Evolutionary conservation across 2,329 filamentous ascomycete species (phyloP), one percentile per base, ranked within the genome.

Genomic region (Ascochyta pisi): DNA sequence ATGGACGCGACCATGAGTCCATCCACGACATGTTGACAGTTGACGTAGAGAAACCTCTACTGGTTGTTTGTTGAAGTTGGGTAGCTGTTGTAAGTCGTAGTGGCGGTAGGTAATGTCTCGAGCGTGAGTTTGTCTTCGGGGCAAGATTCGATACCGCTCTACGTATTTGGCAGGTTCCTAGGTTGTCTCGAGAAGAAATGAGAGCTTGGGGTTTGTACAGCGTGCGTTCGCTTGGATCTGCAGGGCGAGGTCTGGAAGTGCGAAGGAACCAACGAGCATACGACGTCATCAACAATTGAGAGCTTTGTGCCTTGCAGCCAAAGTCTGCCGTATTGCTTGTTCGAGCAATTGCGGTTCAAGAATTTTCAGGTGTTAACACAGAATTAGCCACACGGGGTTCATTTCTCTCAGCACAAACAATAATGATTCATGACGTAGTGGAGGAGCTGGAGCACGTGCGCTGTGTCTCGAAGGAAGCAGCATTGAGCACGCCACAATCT

Each of bases 1-100:
- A 70, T 1, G 77, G 77, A 12, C 78, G 74, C 3, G 77, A 78
- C 76, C 78, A 81, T 4, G 76, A 78, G 67, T 81, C 79, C 79
- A 81, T 82, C 79, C 79, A 81, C 27, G 74, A 77, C 79, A 81
- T 81, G 33, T 47, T 76, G 39, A 50, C 50, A n/a, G 38, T 22
- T 22, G 31, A 53, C 39, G 29, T 43, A 12, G 42, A 38, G n/a
- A 51, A 33, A 2, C 9, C 0, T 4, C 42, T 24, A 24, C 22
- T 3, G 5, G 15, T 31, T 6, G 5, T 9, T 4, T 43, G 24
- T 6, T 33, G 19, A 6, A 13, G 13, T 5, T 19, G 41, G 15
- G 15, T 43, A 10, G 16, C 12, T 31, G 26, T 43, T 24, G 22
- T n/a, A n/a, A 6, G 10, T 22, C 9, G 35, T 22, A 10, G 31